A percentile compares a stretch with the other conserved stretches of the same genome.
These are phyloP conservation scores for Didymella arachidicola DNA, from an alignment of 2,329 filamentous ascomycete species.

Conservation along the genomic window DNA sequence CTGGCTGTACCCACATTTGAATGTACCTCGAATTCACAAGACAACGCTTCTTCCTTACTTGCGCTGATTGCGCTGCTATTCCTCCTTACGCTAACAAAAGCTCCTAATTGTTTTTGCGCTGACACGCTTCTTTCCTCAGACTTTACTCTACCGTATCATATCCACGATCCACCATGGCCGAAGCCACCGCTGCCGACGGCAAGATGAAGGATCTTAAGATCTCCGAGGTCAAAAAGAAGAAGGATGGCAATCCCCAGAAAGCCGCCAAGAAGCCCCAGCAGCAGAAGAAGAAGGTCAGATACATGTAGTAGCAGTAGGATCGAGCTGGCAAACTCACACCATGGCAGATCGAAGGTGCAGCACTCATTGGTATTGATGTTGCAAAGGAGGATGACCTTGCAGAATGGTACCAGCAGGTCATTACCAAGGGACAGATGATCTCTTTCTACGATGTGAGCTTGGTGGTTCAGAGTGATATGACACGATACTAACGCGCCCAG, in stretches of 20 bases:
- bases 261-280: slow-evolving; percentile 54
- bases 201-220: slow-evolving; percentile 57
- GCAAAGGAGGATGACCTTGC: slow-evolving; percentile 87
- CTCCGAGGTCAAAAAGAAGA: slow-evolving; percentile 51
- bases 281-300: slow-evolving; percentile 57
- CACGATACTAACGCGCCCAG: slow-evolving; percentile 1
- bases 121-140: slow-evolving; percentile 15
- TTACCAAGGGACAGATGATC: slow-evolving; percentile 96
- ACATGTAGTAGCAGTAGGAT: neutral
- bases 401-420: slow-evolving; percentile 96
- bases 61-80: slow-evolving; percentile 14
- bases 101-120: slow-evolving; percentile 11
- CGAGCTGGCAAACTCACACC: slow-evolving; percentile 26
- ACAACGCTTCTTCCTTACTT: neutral
- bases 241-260: slow-evolving; percentile 44
- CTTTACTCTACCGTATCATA: slow-evolving; percentile 1
- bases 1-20: slow-evolving; percentile 15
- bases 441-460: slow-evolving; percentile 83
- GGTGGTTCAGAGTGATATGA: neutral
- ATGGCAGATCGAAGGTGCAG: slow-evolving; percentile 62
- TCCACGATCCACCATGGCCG: slow-evolving; percentile 40
- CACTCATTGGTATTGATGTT: slow-evolving; percentile 85
- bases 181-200: slow-evolving; percentile 46
- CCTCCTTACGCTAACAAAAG: too few relatives aligned
- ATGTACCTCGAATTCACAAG: slow-evolving; percentile 1